Evolutionary conservation across 352 stramenopile genomes (phyloP).

Genomic region (Peronospora destructor): DNA sequence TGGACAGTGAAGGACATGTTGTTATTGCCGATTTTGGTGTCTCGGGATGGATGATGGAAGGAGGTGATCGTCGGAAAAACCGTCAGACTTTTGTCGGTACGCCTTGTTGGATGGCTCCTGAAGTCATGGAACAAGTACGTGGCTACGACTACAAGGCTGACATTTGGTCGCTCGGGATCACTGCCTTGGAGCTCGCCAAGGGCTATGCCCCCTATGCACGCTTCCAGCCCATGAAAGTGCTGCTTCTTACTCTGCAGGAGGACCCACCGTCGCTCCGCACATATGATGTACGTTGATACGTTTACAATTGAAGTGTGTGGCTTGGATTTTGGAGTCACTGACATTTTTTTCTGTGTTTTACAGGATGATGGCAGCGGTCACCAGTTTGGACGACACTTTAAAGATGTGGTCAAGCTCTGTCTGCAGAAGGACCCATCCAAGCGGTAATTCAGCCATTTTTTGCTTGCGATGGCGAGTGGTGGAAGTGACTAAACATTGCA

Average conservation of each 20-base stretch:
- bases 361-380: constrained; percentile 77
- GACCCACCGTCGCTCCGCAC: constrained; percentile 89
- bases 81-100: constrained; percentile 98
- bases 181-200: constrained; percentile 96
- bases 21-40: constrained; percentile 99
- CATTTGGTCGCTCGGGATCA: constrained; percentile 99
- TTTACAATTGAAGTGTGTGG: not conserved
- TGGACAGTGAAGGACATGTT: constrained; percentile 91
- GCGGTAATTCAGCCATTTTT: constrained; percentile 31
- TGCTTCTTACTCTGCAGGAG: constrained; percentile 95
- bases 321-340: not conserved
- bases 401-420: constrained; percentile 85
- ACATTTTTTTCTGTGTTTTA: not conserved
- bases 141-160: constrained; percentile 96
- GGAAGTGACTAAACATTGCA: constrained; percentile 4
- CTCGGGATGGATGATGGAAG: constrained; percentile 96
- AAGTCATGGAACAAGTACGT: constrained; percentile 89
- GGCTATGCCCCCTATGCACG: constrained; percentile 97
- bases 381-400: constrained; percentile 83
- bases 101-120: constrained; percentile 94
- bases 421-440: constrained; percentile 85
- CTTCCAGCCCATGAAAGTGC: constrained; percentile 97
- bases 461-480: not conserved
- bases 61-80: constrained; percentile 90
- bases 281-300: constrained; percentile 64